Evolutionary conservation across 257 asterid genomes (phyloP).

Genomic region (Fraxinus pennsylvanica): DNA sequence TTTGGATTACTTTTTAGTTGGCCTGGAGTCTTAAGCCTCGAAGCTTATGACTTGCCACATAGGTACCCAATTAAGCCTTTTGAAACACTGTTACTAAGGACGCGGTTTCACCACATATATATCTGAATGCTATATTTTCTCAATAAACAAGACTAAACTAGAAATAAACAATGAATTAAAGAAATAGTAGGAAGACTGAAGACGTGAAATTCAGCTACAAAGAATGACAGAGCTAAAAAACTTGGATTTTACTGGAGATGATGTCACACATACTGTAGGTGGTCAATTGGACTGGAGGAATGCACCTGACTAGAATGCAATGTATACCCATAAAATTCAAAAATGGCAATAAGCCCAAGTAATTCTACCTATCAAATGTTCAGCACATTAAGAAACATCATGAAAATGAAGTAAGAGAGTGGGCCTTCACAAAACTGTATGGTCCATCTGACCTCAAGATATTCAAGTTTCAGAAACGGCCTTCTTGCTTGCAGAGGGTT

Average conservation of each 20-base stretch:
- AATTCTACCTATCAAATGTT: background rate
- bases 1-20: too few relatives aligned
- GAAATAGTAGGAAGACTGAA: background rate
- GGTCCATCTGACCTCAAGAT: background rate
- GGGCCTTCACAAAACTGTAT: background rate
- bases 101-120: background rate
- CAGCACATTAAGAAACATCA: background rate
- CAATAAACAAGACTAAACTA: background rate
- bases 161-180: background rate
- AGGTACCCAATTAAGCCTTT: background rate
- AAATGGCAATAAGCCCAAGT: background rate
- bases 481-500: background rate
- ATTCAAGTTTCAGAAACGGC: background rate
- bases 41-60: too few relatives aligned
- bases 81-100: background rate
- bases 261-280: background rate
- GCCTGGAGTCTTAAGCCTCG: too few relatives aligned
- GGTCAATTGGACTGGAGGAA: background rate
- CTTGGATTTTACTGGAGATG: background rate
- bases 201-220: background rate
- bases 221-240: background rate
- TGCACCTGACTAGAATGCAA: background rate
- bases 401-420: background rate
- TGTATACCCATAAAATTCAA: background rate
- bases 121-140: background rate